These are phyloP conservation scores for Firmiana major DNA, from an alignment of 345 rosid genomes.

Conservation along the genomic window DNA sequence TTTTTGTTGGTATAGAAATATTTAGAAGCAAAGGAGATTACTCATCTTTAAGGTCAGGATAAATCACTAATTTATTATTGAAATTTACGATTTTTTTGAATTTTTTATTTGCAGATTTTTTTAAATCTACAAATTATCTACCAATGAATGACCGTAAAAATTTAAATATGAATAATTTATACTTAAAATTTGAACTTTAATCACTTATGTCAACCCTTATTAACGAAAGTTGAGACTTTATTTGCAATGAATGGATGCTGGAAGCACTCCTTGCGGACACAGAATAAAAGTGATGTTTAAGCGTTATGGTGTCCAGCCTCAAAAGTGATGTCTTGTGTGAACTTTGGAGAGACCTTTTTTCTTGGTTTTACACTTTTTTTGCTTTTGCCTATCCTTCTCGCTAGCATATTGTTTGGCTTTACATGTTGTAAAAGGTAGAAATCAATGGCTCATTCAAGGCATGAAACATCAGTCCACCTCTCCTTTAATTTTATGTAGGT, in stretches of 20 bases:
- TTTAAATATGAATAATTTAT: too few relatives aligned
- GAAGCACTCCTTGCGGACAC: slow-evolving; percentile 12
- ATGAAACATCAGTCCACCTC: slow-evolving; percentile 10
- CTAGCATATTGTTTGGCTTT: neutral
- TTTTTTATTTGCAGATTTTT: too few relatives aligned
- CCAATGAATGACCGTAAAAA: too few relatives aligned
- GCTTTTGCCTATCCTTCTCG: neutral
- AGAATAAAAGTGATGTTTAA: slow-evolving; percentile 19
- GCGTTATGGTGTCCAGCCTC: slow-evolving; percentile 30
- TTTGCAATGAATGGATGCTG: slow-evolving; percentile 15
- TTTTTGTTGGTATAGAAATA: too few relatives aligned
- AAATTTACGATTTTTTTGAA: too few relatives aligned
- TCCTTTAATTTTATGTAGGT: slow-evolving; percentile 14
- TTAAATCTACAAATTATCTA: too few relatives aligned
- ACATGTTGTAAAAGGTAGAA: neutral
- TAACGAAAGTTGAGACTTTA: slow-evolving; percentile 4
- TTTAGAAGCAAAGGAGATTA: too few relatives aligned
- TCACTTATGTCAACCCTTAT: too few relatives aligned
- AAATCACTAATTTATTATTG: too few relatives aligned
- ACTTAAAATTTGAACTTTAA: too few relatives aligned
- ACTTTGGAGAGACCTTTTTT: slow-evolving; percentile 8
- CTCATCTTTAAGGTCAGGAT: too few relatives aligned
- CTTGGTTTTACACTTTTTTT: slow-evolving; percentile 5
- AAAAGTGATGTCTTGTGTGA: slow-evolving; percentile 22
- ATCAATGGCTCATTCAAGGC: slow-evolving; percentile 17